Percentiles rank a stretch among this genome's conserved stretches.
Evolutionary conservation across 192 early-diverging fungal genomes (phyloP).

Genomic region (Backusella australiensis): DNA sequence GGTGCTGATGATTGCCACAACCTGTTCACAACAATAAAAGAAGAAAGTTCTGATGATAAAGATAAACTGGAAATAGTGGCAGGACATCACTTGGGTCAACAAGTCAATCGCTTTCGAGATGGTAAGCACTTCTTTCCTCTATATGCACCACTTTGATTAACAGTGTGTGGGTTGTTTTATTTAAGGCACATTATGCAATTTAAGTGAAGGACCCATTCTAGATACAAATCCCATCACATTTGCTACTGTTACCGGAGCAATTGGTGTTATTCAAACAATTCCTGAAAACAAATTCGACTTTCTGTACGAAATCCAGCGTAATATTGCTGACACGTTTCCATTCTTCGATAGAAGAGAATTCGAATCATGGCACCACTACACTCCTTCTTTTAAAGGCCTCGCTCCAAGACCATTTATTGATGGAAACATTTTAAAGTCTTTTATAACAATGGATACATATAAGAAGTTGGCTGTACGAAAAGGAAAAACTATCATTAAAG

Average conservation of each 20-base stretch:
- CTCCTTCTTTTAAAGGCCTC: constrained; percentile 45
- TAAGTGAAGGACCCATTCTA: constrained; percentile 61
- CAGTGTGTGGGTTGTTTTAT: neutral
- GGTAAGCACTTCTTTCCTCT: constrained; percentile 45
- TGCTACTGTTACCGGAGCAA: constrained; percentile 74
- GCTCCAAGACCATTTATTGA: constrained; percentile 70
- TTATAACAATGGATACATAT: constrained; percentile 33
- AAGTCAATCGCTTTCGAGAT: constrained; percentile 72
- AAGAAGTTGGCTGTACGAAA: neutral
- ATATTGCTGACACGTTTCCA: constrained; percentile 53
- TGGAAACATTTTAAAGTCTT: constrained; percentile 90
- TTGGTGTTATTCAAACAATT: constrained; percentile 77
- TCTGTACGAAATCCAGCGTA: constrained; percentile 62
- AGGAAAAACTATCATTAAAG: neutral
- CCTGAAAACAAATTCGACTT: constrained; percentile 54
- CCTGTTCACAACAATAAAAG: constrained; percentile 54
- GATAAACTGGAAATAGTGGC: constrained; percentile 53
- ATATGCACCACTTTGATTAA: neutral
- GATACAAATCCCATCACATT: constrained; percentile 58
- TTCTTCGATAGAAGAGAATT: constrained; percentile 64
- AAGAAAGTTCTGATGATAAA: constrained; percentile 18
- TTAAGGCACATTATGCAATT: neutral
- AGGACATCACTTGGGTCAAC: constrained; percentile 79
- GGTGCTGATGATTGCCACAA: constrained; percentile 58
- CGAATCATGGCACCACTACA: constrained; percentile 63